Conservation (phyloP, 2,329 filamentous ascomycete genomes). For the Alternaria burnsii region DNA sequence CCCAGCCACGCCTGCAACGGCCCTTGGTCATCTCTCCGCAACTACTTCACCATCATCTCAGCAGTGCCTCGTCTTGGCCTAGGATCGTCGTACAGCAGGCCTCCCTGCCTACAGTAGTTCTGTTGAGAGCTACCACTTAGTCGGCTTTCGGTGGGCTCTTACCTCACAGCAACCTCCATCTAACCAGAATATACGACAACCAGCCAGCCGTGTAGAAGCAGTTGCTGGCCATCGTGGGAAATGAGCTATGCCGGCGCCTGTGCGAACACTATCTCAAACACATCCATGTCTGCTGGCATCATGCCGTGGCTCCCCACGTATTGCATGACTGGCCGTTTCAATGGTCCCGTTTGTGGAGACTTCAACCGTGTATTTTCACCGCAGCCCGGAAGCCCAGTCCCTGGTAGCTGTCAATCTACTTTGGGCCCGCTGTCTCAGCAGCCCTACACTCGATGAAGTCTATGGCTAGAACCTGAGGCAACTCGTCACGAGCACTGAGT, state of each 20-base stretch:
- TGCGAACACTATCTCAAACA: conserved; percentile 8
- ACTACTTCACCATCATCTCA: conserved; percentile 8
- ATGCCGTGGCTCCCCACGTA: conserved; percentile 13
- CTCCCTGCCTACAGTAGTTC: background rate
- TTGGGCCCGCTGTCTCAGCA: conserved; percentile 10
- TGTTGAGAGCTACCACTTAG: background rate
- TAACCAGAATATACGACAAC: background rate
- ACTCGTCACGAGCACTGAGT: conserved; percentile 1
- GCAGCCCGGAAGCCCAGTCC: conserved; percentile 14
- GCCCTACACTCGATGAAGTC: conserved; percentile 2
- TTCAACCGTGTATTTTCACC: conserved; percentile 4
- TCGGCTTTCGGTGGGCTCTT: background rate
- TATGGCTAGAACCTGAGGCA: conserved; percentile 4
- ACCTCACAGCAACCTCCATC: background rate
- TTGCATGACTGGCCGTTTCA: conserved; percentile 7
- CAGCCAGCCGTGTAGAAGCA: background rate
- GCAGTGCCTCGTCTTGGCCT: conserved; percentile 1
- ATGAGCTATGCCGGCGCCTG: background rate
- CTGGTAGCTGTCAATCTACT: conserved; percentile 17
- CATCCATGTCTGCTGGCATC: background rate
- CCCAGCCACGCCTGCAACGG: conserved; percentile 4
- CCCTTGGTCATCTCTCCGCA: conserved; percentile 14
- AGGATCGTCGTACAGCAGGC: background rate
- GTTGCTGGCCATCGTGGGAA: background rate
- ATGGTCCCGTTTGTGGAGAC: conserved; percentile 3